Evolutionary conservation across 371 early-diverging fungal genomes (phyloP).

Genomic region (Mortierella sp.): DNA sequence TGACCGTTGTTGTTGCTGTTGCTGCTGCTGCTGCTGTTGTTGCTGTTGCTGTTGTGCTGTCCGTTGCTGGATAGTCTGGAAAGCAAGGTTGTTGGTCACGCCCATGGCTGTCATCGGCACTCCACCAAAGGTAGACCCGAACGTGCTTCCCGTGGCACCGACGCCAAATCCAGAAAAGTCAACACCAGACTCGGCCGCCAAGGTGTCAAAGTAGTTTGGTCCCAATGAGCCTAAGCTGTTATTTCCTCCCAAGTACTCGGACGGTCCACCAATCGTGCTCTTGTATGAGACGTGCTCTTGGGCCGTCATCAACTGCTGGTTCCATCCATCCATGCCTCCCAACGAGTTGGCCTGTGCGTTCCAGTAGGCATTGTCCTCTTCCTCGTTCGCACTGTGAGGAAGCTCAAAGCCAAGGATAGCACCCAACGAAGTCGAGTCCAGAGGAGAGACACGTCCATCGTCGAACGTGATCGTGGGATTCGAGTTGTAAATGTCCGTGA

Average conservation of each 20-base stretch:
- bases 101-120: constrained; percentile 25
- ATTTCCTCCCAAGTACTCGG: constrained; percentile 49
- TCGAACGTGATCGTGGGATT: constrained; percentile 55
- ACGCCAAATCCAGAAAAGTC: constrained; percentile 57
- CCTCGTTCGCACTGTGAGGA: constrained; percentile 50
- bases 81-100: constrained; percentile 21
- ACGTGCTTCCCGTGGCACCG: constrained; percentile 42
- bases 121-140: constrained; percentile 26
- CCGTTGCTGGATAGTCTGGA: constrained; percentile 45
- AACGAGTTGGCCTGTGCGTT: constrained; percentile 55
- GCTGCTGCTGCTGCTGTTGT: constrained; percentile 17
- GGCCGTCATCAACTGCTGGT: constrained; percentile 55
- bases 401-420: constrained; percentile 54
- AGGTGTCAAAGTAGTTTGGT: constrained; percentile 38
- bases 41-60: constrained; percentile 38
- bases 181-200: constrained; percentile 35
- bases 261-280: constrained; percentile 46
- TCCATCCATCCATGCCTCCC: constrained; percentile 58
- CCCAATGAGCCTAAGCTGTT: constrained; percentile 50
- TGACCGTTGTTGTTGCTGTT: constrained; percentile 11
- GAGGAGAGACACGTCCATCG: constrained; percentile 43
- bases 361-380: constrained; percentile 54
- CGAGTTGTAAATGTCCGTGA: constrained; percentile 47
- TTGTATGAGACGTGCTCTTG: constrained; percentile 55
- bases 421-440: constrained; percentile 49